Percentiles rank a stretch among this genome's conserved stretches.
Evolutionary conservation across 1,284 basidiomycete species (phyloP).

Genomic region (Amylostereum areolatum): DNA sequence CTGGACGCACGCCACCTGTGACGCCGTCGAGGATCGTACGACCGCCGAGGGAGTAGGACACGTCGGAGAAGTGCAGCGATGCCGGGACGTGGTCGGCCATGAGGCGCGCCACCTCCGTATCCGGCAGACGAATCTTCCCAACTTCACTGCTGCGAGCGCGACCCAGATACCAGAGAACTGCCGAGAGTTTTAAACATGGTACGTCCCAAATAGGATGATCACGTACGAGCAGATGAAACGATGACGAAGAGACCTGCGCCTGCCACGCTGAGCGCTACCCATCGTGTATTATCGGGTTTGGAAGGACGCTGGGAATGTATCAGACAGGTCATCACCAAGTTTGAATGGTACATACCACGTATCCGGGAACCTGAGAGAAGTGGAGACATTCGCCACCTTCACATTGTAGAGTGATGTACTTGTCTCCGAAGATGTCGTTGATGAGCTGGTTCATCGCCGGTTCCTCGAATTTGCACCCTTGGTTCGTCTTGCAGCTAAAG

Average conservation of each 20-base stretch:
- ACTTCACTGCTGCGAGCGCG: constrained; percentile 65
- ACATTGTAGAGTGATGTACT: constrained; percentile 84
- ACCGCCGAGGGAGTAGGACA: constrained; percentile 74
- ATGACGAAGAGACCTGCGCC: constrained; percentile 70
- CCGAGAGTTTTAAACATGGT: background rate
- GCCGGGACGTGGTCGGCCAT: constrained; percentile 95
- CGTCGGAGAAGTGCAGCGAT: constrained; percentile 80
- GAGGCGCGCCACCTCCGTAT: constrained; percentile 76
- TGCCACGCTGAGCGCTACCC: constrained; percentile 82
- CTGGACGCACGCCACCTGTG: constrained; percentile 78
- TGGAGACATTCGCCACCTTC: constrained; percentile 92
- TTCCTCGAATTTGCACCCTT: constrained; percentile 86
- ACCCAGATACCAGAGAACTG: constrained; percentile 87
- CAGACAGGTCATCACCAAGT: background rate
- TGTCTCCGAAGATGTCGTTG: constrained; percentile 89
- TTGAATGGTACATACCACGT: constrained; percentile 48
- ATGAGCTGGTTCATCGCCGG: constrained; percentile 96
- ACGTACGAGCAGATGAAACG: constrained; percentile 45
- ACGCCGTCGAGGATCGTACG: constrained; percentile 76
- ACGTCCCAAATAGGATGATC: background rate
- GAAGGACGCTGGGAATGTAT: constrained; percentile 54
- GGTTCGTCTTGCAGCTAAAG: constrained; percentile 77
- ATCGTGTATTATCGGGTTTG: constrained; percentile 74
- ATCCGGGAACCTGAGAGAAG: constrained; percentile 91
- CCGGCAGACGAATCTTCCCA: constrained; percentile 75